A percentile compares a stretch with the other conserved stretches of the same genome.
These are phyloP conservation scores for Chalciporus sphaerocephalus DNA, from an alignment of 768 basidiomycete species.

Conservation along the genomic window DNA sequence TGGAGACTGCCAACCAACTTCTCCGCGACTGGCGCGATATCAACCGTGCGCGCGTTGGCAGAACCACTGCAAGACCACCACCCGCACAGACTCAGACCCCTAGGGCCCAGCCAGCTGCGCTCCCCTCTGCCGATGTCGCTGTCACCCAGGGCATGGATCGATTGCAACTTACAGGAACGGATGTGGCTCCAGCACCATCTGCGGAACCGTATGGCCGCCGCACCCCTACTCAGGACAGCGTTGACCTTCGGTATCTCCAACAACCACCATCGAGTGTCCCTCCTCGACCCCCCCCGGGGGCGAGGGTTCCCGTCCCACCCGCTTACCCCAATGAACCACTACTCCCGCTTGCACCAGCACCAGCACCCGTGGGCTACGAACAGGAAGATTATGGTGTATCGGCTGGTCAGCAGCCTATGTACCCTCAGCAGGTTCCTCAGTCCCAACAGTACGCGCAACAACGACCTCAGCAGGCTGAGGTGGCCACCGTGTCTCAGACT, in stretches of 20 bases:
- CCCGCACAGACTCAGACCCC: conserved; percentile 31
- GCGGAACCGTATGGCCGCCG: conserved; percentile 23
- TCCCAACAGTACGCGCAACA: conserved; percentile 25
- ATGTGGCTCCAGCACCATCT: conserved; percentile 25
- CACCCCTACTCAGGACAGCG: conserved; percentile 33
- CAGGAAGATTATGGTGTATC: conserved; percentile 25
- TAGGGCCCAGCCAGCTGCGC: conserved; percentile 30
- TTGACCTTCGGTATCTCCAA: conserved; percentile 39
- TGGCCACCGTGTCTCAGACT: conserved; percentile 25
- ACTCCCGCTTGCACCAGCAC: conserved; percentile 20
- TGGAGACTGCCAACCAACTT: conserved; percentile 96
- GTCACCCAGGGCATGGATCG: conserved; percentile 40
- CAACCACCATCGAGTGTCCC: conserved; percentile 32
- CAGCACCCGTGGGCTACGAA: conserved; percentile 22
- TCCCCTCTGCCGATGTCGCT: conserved; percentile 33
- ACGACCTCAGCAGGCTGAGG: conserved; percentile 31
- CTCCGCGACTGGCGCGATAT: conserved; percentile 89
- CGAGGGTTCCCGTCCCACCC: conserved; percentile 33
- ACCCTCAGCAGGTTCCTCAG: conserved; percentile 20
- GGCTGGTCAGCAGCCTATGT: conserved; percentile 22
- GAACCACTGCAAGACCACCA: conserved; percentile 36
- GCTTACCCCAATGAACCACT: conserved; percentile 33
- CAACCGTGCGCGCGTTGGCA: conserved; percentile 63
- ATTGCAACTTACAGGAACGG: conserved; percentile 42
- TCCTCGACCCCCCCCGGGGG: conserved; percentile 37